phyloP scores from a whole-genome alignment of 805 yeast genomes.

The Saccharomycopsis schoenii region DNA sequence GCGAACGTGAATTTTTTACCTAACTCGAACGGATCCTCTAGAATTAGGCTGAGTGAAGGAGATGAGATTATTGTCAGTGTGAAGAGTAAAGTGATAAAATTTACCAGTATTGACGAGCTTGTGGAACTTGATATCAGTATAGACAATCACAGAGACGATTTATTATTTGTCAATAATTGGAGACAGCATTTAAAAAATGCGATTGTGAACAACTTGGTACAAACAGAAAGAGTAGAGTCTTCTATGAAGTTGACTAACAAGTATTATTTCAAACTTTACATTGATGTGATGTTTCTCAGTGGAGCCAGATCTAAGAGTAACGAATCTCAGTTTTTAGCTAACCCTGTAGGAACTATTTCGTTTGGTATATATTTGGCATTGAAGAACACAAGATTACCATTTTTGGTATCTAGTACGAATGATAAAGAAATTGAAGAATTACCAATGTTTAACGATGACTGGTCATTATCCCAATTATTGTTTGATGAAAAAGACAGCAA shows the following conservation, averaged over 20 bases:
- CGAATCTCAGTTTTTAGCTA: conserved; percentile 8
- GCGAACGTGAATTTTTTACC: conserved; percentile 75
- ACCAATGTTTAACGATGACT: conserved; percentile 83
- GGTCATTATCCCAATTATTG: conserved; percentile 47
- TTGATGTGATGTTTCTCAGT: conserved; percentile 74
- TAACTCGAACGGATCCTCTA: conserved; percentile 84
- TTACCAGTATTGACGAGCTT: conserved; percentile 31
- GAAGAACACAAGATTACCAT: conserved; percentile 67
- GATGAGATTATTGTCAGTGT: conserved; percentile 88
- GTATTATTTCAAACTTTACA: conserved; percentile 65
- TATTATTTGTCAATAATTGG: conserved; percentile 54
- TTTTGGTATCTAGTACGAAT: conserved; percentile 57
- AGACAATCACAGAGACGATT: conserved; percentile 74
- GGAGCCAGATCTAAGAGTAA: conserved; percentile 25
- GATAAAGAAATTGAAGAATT: conserved; percentile 47
- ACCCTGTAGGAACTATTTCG: conserved; percentile 69
- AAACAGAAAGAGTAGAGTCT: conserved; percentile 24
- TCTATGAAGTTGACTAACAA: conserved; percentile 47
- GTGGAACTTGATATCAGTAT: conserved; percentile 73
- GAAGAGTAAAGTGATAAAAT: conserved; percentile 69
- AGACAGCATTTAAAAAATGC: conserved; percentile 51
- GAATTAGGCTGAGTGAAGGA: conserved; percentile 81
- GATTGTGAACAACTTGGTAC: conserved; percentile 36
- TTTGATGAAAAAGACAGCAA: conserved; percentile 28
- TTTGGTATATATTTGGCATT: conserved; percentile 76